phyloP scores from a whole-genome alignment of 768 basidiomycete genomes.

The Mycena vitilis region DNA sequence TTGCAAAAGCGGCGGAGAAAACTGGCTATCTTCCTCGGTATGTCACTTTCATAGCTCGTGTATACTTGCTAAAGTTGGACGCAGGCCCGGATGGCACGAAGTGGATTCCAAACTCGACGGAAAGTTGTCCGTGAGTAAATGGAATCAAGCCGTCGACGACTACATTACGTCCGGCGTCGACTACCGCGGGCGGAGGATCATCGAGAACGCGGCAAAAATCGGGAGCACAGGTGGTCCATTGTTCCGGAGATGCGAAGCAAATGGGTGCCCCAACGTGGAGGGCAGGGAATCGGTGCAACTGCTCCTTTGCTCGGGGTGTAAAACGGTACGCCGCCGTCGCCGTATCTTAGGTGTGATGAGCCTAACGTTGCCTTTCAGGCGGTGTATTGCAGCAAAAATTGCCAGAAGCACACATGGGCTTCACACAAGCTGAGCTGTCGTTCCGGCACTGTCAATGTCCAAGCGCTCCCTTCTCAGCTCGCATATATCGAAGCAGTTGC shows the following conservation, averaged over 20 bases:
- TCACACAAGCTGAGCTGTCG: not conserved
- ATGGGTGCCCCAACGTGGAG: conserved; percentile 1
- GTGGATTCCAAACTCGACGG: not conserved
- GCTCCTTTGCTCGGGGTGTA: conserved; percentile 1
- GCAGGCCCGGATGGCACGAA: not conserved
- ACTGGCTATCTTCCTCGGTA: not conserved
- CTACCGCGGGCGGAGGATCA: not conserved
- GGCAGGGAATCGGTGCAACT: not conserved
- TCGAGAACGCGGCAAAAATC: conserved; percentile 7
- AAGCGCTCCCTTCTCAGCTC: conserved; percentile 6
- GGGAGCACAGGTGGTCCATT: not conserved
- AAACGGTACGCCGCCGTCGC: not conserved
- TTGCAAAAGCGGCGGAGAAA: not conserved
- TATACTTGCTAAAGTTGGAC: not conserved
- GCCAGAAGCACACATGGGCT: not conserved
- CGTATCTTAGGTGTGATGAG: no score
- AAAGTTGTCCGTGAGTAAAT: not conserved
- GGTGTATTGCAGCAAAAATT: conserved; percentile 1
- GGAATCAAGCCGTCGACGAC: conserved; percentile 1
- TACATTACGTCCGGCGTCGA: conserved; percentile 4
- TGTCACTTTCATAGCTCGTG: no score
- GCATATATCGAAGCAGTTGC: not conserved
- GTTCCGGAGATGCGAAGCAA: conserved; percentile 8
- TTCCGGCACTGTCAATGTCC: not conserved
- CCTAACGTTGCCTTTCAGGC: not conserved